Base-by-base conservation (phyloP, 768 basidiomycete genomes). In the Nevesoporus exiguus region DNA sequence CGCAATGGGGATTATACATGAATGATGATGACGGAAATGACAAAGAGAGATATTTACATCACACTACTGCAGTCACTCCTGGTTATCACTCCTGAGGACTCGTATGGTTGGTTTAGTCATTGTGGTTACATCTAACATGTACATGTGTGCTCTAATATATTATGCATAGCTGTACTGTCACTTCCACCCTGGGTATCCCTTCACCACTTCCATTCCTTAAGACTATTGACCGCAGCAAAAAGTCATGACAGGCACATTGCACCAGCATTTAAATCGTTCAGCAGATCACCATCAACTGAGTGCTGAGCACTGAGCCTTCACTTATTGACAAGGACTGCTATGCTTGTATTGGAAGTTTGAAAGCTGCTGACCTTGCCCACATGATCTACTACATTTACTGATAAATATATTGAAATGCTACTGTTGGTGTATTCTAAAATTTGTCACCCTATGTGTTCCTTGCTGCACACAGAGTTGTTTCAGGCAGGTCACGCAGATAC, bases 211-310 rank as follows among this genome's bases (percentile, higher is more conserved):
- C 97, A 47, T 99, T 99, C 84, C 79, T 99, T 57, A 96, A 96
- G 74, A 96, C 97, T 33, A 95, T 99, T 53, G 98, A 97, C 75
- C 87, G 94, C 44, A 95, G 92, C 54, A 98, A 98, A 74, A 99
- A 99, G 75, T 98, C 95, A 9, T 99, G 97, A 97, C 97, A 99
- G 72, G 97, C 97, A 9, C 86, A 96, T 55, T 97, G 98, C 71
- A 99, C 97, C 5, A 97, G 97, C 73, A 98, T 99, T 65, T 93
- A 97, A 64, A 98, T 99, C 59, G 94, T 99, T 11, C 97, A 99
- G 73, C 97, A 98, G 71, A 98, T 99, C 47, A 95, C 97, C 19
- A 96, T 98, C 66, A 98, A n/a, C n/a, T n/a, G n/a, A n/a, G n/a
- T n/a, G n/a, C n/a, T n/a, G n/a, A n/a, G n/a, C n/a, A n/a, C n/a